Conservation (phyloP, 148 eudicot genomes). For the Vaccinium darrowii region DNA sequence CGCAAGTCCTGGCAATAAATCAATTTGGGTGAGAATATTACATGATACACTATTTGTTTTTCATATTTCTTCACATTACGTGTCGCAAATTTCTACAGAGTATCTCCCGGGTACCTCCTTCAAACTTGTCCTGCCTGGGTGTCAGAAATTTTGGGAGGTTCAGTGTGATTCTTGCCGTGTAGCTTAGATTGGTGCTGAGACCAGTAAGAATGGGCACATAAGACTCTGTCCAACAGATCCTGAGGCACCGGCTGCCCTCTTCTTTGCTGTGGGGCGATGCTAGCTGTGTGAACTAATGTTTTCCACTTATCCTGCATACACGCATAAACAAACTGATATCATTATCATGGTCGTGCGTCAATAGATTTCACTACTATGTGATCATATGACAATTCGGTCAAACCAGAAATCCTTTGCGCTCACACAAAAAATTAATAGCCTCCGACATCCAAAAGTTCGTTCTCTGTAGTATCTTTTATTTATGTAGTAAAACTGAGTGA, state of each 20-base stretch:
- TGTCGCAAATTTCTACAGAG: slow-evolving; percentile 25
- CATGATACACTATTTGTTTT: slow-evolving; percentile 7
- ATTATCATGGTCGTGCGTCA: not conserved
- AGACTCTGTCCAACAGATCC: slow-evolving; percentile 81
- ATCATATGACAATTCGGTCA: not conserved
- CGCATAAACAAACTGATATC: not conserved
- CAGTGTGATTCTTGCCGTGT: slow-evolving; percentile 52
- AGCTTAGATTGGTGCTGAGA: slow-evolving; percentile 84
- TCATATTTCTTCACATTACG: slow-evolving; percentile 3
- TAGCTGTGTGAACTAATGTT: slow-evolving; percentile 96
- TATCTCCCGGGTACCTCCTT: slow-evolving; percentile 21
- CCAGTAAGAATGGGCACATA: slow-evolving; percentile 86
- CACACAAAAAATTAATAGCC: slow-evolving; percentile 7
- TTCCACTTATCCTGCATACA: slow-evolving; percentile 94
- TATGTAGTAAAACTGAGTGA: not conserved
- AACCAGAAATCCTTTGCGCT: slow-evolving; percentile 21
- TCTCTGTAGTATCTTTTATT: not conserved
- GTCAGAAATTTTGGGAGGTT: slow-evolving; percentile 29
- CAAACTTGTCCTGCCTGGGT: slow-evolving; percentile 20
- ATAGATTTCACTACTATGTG: not conserved
- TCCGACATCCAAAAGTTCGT: not conserved
- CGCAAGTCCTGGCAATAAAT: slow-evolving; percentile 11
- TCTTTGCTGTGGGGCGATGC: slow-evolving; percentile 94
- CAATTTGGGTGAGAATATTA: slow-evolving; percentile 6
- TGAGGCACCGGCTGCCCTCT: slow-evolving; percentile 98